Evolutionary conservation across 768 basidiomycete genomes (phyloP).

Genomic region (Lactarius quietus): DNA sequence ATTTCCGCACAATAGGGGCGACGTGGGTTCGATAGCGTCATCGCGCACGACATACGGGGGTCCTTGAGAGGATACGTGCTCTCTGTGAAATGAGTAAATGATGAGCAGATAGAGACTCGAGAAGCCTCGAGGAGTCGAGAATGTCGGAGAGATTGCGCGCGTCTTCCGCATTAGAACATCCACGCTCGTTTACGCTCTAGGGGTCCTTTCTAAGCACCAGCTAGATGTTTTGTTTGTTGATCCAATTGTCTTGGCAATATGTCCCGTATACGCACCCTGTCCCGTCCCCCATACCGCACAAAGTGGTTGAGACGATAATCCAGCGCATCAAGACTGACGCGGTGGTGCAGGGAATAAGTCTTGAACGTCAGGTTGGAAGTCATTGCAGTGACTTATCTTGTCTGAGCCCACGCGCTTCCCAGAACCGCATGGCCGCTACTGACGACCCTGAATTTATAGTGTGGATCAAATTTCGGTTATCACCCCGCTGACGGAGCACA

Average conservation of each 20-base stretch:
- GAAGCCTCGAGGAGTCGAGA: too few species aligned
- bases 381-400: too few species aligned
- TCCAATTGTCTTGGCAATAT: conserved; percentile 67
- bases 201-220: conserved; percentile 22
- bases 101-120: too few species aligned
- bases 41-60: too few species aligned
- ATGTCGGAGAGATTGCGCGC: too few species aligned
- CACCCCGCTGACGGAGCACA: not conserved
- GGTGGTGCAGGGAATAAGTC: conserved; percentile 57
- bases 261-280: too few species aligned
- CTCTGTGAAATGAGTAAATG: too few species aligned
- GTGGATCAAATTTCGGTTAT: not conserved
- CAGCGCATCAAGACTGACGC: conserved; percentile 48
- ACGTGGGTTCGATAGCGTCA: too few species aligned
- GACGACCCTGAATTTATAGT: not conserved
- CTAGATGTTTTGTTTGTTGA: conserved; percentile 60
- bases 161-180: conserved; percentile 37
- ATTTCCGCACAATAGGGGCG: too few species aligned
- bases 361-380: conserved; percentile 34
- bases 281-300: too few species aligned
- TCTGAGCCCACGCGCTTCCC: not conserved
- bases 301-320: conserved; percentile 58
- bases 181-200: not conserved
- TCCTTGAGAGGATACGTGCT: too few species aligned
- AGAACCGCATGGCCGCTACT: not conserved